Evolutionary conservation across 2,329 filamentous ascomycete species (phyloP).

Genomic region (Nakataea oryzae): DNA sequence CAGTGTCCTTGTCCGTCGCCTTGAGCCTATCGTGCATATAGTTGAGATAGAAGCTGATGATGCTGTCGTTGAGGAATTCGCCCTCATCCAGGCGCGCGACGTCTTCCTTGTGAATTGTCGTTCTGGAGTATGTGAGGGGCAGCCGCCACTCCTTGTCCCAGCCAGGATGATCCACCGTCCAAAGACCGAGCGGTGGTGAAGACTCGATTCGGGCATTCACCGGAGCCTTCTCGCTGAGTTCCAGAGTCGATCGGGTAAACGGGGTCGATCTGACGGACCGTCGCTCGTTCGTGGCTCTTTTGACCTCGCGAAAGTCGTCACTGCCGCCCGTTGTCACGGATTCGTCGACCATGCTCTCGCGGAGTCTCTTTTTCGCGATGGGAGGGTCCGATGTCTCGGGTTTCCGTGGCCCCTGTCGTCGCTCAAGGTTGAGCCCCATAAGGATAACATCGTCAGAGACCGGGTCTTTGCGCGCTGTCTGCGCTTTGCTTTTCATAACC

Average conservation of each 20-base stretch:
- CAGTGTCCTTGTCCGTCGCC: slow-evolving; percentile 39
- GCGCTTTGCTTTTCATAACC: neutral
- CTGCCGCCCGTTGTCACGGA: neutral
- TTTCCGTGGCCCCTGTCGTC: neutral
- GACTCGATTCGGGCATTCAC: neutral
- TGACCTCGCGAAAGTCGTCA: neutral
- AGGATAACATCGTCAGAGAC: neutral
- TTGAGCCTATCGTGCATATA: slow-evolving; percentile 56
- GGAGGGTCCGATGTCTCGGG: neutral
- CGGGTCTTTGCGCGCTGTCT: neutral
- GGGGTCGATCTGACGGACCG: neutral
- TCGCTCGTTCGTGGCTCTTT: neutral
- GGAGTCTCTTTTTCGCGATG: neutral
- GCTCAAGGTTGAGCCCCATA: neutral
- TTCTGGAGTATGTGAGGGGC: slow-evolving; percentile 54
- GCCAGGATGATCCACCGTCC: slow-evolving; percentile 37
- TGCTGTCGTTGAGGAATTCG: slow-evolving; percentile 83
- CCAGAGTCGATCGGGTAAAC: neutral
- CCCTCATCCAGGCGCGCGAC: slow-evolving; percentile 71
- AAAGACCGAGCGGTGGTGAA: slow-evolving; percentile 17
- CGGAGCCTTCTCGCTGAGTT: neutral
- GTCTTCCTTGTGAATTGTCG: slow-evolving; percentile 60
- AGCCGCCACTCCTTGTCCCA: slow-evolving; percentile 45
- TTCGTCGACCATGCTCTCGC: neutral
- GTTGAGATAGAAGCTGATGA: slow-evolving; percentile 80